Percentiles rank a stretch among this genome's conserved stretches.
Conservation (phyloP, 2,329 filamentous ascomycete genomes). For the Shiraia bambusicola region DNA sequence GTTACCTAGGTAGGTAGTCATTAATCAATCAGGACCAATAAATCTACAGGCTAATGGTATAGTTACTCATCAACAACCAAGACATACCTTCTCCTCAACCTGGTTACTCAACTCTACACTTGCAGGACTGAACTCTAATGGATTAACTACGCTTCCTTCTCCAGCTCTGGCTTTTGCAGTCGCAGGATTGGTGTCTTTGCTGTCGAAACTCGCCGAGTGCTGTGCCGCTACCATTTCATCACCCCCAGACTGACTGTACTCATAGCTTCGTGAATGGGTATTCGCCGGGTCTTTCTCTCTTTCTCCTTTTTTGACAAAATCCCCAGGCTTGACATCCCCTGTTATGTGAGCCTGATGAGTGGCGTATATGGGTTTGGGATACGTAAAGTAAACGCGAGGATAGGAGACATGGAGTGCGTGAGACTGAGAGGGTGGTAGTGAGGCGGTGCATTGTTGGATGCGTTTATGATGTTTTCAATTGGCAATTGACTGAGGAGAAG, state of each 20-base stretch:
- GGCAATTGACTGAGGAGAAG: too few relatives aligned
- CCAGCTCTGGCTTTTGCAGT: conserved; percentile 9
- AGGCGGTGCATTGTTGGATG: background rate
- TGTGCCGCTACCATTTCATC: conserved; percentile 14
- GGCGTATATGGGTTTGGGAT: background rate
- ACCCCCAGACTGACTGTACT: conserved; percentile 15
- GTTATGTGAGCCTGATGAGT: conserved; percentile 1
- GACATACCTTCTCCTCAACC: conserved; percentile 6
- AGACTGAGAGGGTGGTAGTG: background rate
- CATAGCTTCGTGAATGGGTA: conserved; percentile 6
- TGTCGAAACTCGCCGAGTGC: conserved; percentile 2
- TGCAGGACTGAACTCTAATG: conserved; percentile 13
- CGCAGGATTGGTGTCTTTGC: conserved; percentile 3
- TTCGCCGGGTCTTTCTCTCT: conserved; percentile 4
- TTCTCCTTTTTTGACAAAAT: conserved; percentile 7
- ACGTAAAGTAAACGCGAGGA: background rate
- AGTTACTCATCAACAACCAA: background rate
- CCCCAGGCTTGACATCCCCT: background rate
- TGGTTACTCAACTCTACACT: conserved; percentile 9
- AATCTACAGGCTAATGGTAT: too few relatives aligned
- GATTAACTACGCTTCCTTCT: conserved; percentile 15
- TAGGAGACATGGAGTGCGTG: background rate
- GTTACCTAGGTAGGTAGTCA: conserved; percentile 4
- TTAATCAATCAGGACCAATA: background rate
- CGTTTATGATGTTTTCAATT: too few relatives aligned